Conservation (phyloP, 148 eudicot genomes). For the Chenopodium album region DNA sequence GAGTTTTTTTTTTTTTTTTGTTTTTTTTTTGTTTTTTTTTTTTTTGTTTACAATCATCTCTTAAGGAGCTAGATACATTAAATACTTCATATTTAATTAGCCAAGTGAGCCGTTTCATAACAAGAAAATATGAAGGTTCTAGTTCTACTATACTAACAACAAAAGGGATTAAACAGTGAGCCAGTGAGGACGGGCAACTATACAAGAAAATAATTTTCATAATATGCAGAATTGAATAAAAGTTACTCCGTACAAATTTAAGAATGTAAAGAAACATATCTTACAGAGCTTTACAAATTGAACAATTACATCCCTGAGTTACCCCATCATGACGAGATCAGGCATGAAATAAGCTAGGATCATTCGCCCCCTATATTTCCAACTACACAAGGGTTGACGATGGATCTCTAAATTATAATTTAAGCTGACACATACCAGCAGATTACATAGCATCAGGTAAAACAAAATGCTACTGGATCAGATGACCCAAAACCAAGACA, state of each 20-base stretch:
- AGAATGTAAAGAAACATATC: neutral
- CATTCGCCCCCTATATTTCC: neutral
- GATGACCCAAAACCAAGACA: conserved; percentile 92
- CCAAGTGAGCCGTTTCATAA: neutral
- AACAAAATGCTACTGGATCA: conserved; percentile 22
- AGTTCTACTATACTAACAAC: neutral
- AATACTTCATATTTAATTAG: neutral
- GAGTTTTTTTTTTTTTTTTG: too few relatives aligned
- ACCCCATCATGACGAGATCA: conserved; percentile 1
- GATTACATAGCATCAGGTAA: neutral
- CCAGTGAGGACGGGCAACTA: neutral
- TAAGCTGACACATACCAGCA: neutral
- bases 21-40: too few relatives aligned
- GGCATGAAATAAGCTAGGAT: conserved; percentile 17
- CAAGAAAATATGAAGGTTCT: neutral
- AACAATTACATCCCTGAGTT: conserved; percentile 16
- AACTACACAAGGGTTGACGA: conserved; percentile 2
- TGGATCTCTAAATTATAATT: conserved; percentile 13
- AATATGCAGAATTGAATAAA: neutral
- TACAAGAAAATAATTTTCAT: neutral
- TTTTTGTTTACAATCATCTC: neutral
- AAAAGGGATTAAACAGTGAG: neutral
- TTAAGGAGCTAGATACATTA: neutral
- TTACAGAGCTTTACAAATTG: conserved; percentile 19
- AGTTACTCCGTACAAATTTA: neutral